A percentile compares a stretch with the other conserved stretches of the same genome.
Evolutionary conservation across 257 asterid genomes (phyloP).

Genomic region (Primulina tabacum): DNA sequence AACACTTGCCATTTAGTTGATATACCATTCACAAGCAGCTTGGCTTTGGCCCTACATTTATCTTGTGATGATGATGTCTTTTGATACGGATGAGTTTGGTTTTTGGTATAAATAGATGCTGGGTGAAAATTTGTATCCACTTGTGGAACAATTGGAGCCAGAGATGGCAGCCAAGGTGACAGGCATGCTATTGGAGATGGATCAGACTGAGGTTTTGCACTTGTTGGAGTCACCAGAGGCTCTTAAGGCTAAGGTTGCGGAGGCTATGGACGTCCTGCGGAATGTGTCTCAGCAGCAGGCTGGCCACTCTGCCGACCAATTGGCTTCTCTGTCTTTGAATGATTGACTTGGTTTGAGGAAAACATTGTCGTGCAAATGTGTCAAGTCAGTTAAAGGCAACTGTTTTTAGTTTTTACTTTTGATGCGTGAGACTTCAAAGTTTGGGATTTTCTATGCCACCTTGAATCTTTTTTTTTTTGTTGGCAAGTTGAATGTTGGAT

Average conservation of each 20-base stretch:
- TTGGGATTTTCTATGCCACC: background rate
- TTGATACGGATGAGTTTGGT: background rate
- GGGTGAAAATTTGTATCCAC: slow-evolving; percentile 58
- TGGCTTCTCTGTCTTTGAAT: slow-evolving; percentile 45
- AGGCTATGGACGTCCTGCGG: slow-evolving; percentile 57
- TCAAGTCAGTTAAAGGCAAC: background rate
- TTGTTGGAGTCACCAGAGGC: slow-evolving; percentile 62
- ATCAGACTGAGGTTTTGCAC: slow-evolving; percentile 57
- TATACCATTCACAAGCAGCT: background rate
- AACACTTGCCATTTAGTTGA: background rate
- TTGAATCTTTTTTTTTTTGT: background rate
- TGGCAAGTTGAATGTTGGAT: background rate
- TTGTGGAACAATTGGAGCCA: slow-evolving; percentile 56
- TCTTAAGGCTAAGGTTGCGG: slow-evolving; percentile 55
- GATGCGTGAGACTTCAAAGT: background rate
- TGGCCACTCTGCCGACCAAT: slow-evolving; percentile 36
- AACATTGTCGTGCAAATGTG: background rate
- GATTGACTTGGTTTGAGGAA: background rate
- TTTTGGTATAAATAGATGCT: slow-evolving; percentile 39
- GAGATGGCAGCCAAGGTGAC: slow-evolving; percentile 62
- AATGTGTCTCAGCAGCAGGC: slow-evolving; percentile 49
- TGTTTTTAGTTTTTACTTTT: background rate
- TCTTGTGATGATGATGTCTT: background rate
- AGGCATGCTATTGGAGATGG: slow-evolving; percentile 66
- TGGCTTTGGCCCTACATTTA: background rate